Evolutionary conservation across 805 yeast species (phyloP), one percentile per base, ranked within the genome.

Genomic region (Huiozyma sinensis): DNA sequence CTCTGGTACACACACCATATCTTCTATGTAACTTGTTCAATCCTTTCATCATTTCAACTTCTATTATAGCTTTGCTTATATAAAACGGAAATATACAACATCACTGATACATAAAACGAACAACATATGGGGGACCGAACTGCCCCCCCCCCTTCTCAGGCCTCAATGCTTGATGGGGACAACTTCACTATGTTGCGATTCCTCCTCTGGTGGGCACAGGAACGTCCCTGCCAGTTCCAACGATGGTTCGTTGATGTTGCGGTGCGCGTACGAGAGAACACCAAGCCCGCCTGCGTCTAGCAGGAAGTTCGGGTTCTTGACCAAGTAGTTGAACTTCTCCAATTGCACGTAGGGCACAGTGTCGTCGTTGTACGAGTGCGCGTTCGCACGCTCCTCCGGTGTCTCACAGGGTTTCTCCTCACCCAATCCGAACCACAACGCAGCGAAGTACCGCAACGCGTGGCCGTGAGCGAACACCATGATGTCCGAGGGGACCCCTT

Each of bases 241-340:
- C 0, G 96, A 95, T 4, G 97, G 97, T 65, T 90, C 97, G 34
- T 81, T 72, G 44, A 85, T 72, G 60, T 73, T 79, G 57, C 81
- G 79, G 62, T 89, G 97, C 55, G 86, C 94, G 63, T 89, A 89
- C 50, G 92, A 79, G 57, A 90, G 69, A 1, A 88, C 95, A 48
- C 96, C 95, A 36, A 87, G 85, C 37, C 95, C 97, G 50, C 97
- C 96, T 28, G 97, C 95, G 60, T 90, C 96, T 52, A 90, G 69
- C 61, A 90, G 69, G 62, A 88, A 80, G 52, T 81, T 77, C 7
- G 96, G 96, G 60, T 89, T 84, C 39, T 60, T 66, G 48, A 53
- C 50, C 48, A 69, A 44, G 47, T 66, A 63, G 47, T 63, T 53
- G 50, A 54, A 67, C 17, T 66, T 60, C 3, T 54, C 50, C 41